A percentile compares a stretch with the other conserved stretches of the same genome.
Conservation (phyloP, 345 rosid genomes). For the Salix viminalis region DNA sequence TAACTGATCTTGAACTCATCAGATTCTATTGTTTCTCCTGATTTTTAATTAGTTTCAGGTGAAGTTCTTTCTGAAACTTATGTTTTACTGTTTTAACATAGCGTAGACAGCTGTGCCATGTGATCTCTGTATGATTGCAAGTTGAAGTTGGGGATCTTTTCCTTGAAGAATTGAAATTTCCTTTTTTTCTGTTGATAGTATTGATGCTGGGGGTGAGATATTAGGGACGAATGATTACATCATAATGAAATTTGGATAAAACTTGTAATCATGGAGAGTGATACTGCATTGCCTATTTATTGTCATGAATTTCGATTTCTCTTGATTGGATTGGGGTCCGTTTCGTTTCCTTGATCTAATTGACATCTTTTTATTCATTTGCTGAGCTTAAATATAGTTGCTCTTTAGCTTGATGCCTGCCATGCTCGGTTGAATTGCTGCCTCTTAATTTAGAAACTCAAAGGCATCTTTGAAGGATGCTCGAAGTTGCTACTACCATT, state of each 20-base stretch:
- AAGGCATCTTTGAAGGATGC: not conserved
- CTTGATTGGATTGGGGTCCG: constrained; percentile 14
- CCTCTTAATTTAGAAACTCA: not conserved
- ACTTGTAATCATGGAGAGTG: constrained; percentile 2
- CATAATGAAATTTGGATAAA: not conserved
- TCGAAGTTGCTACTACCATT: not conserved
- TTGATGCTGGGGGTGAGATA: not conserved
- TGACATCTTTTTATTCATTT: not conserved
- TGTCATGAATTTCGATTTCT: not conserved
- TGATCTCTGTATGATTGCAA: constrained; percentile 2
- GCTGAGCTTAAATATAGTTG: constrained; percentile 4
- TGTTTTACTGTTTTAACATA: not conserved
- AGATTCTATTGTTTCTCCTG: constrained; percentile 37
- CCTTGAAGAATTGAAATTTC: not conserved
- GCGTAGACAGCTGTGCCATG: not conserved
- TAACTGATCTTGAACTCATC: constrained; percentile 37
- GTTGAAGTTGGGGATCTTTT: not conserved
- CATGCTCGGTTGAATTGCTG: not conserved
- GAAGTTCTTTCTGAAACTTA: constrained; percentile 7
- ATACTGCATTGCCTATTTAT: not conserved
- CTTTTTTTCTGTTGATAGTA: not conserved
- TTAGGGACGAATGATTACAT: not conserved
- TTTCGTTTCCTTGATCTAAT: constrained; percentile 4
- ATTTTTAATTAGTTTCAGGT: constrained; percentile 33
- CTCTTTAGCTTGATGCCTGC: not conserved